Base-by-base conservation (phyloP, 1,284 basidiomycete genomes). In the Rhodofomes roseus region DNA sequence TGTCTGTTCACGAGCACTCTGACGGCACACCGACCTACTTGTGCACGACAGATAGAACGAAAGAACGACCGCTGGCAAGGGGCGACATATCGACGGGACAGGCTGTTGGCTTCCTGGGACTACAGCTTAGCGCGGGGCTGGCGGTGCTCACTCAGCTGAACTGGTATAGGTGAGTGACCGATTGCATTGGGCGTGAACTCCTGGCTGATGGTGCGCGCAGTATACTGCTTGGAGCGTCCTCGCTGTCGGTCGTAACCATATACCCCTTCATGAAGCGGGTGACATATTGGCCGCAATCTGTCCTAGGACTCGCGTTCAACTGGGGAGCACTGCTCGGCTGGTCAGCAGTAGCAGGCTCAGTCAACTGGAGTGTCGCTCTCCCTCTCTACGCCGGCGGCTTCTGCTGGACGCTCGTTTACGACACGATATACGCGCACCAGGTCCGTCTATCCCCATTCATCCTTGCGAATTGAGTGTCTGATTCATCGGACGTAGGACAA, bases 231-330 rank as follows among this genome's bases (percentile, higher is more conserved):
- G 97, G 97, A 20, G 95, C 95, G 7, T 89, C 93, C 0, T 97
- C 95, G 0, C 79, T 99, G 20, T 89, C 89, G 1, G 74, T 98
- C 18, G 96, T 99, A 31, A 84, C 85, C 3, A 74, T 96, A 52
- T 99, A 99, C 74, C 97, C 97, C 0, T 81, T 97, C 66, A 99
- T 99, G 97, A 99, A 99, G 76, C 86, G 97, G 7, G 78, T 98
- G 57, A 99, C 97, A 0, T 82, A 98, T 72, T 98, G 96, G 92
- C 97, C 97, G 1, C 97, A 99, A 72, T 86, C 93, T 44, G 89
- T 96, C 25, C 85, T 98, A 95, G 95, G 95, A 2, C 80, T 98
- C 52, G 89, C 96, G 0, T 99, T 98, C 75, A 98, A 98, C 73
- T 99, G 96, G 97, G 97, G 97, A 14, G 90, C 95, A 0, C 77